Evolutionary conservation across 176 grass and related monocot species (phyloP).

Genomic region (Zoysia pacifica): DNA sequence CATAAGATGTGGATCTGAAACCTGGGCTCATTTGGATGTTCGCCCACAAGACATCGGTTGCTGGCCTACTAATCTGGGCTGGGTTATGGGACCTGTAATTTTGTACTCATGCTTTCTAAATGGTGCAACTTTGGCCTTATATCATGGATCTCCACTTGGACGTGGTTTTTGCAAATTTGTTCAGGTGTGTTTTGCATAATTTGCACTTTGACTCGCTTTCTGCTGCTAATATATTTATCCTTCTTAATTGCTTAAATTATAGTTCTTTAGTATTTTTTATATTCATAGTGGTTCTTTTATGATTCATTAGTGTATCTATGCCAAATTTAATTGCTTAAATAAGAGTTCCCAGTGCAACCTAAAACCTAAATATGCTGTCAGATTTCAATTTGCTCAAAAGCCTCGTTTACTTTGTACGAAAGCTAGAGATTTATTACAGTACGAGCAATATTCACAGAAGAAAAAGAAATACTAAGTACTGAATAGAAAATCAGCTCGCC

Average conservation of each 20-base stretch:
- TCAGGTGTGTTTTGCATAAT: slow-evolving; percentile 51
- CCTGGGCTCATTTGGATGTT: slow-evolving; percentile 84
- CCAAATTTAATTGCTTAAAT: too few species aligned
- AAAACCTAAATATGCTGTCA: too few species aligned
- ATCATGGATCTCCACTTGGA: slow-evolving; percentile 90
- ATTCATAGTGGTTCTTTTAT: too few species aligned
- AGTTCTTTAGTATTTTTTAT: not conserved
- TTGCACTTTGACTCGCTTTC: slow-evolving; percentile 15
- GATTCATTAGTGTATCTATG: too few species aligned
- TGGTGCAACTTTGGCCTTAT: slow-evolving; percentile 79
- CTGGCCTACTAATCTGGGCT: slow-evolving; percentile 95
- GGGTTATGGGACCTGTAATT: slow-evolving; percentile 90
- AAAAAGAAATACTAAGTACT: slow-evolving; percentile 10
- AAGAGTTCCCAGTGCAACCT: too few species aligned
- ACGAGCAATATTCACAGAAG: not conserved
- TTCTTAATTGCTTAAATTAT: not conserved
- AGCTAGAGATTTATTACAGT: not conserved
- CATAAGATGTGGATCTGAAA: slow-evolving; percentile 71
- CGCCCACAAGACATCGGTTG: slow-evolving; percentile 64
- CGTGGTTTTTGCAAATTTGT: slow-evolving; percentile 92
- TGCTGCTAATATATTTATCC: slow-evolving; percentile 15
- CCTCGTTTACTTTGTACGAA: not conserved
- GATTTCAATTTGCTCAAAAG: not conserved
- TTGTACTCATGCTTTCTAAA: slow-evolving; percentile 71
- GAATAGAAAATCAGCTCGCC: not conserved